Percentiles rank a stretch among this genome's conserved stretches.
Conservation (phyloP, 1,139 yeast species). For the Taphrina wiesneri region DNA sequence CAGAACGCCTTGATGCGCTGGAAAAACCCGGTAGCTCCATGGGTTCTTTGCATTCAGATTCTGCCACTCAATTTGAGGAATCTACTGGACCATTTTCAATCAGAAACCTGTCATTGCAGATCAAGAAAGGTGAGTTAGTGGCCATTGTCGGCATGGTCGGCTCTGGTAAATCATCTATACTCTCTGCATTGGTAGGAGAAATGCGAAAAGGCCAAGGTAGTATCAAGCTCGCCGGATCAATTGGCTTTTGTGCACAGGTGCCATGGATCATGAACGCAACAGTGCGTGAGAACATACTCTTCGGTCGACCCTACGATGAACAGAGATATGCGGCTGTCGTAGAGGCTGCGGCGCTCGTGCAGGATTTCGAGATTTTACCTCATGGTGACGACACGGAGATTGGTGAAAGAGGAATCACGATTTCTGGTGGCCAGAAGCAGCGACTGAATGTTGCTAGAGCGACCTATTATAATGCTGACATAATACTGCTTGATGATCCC, state of each 20-base stretch:
- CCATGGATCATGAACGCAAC: slow-evolving; percentile 91
- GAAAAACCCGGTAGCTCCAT: neutral
- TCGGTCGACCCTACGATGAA: slow-evolving; percentile 63
- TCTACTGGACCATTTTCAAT: slow-evolving; percentile 48
- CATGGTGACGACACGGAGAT: slow-evolving; percentile 86
- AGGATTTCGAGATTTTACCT: slow-evolving; percentile 69
- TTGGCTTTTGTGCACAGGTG: slow-evolving; percentile 52
- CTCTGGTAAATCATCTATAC: slow-evolving; percentile 66
- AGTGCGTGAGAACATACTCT: slow-evolving; percentile 69
- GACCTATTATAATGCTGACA: slow-evolving; percentile 68
- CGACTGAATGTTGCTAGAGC: slow-evolving; percentile 82
- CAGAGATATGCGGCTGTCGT: slow-evolving; percentile 59
- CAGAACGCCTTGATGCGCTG: neutral
- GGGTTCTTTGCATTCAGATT: neutral
- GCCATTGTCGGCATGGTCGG: slow-evolving; percentile 74
- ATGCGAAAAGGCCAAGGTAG: slow-evolving; percentile 58
- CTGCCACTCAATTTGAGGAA: neutral
- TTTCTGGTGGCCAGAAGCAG: slow-evolving; percentile 94
- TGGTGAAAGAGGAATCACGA: slow-evolving; percentile 88
- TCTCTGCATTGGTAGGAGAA: slow-evolving; percentile 62
- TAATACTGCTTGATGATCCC: slow-evolving; percentile 78
- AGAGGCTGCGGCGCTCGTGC: slow-evolving; percentile 63
- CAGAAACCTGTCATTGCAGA: slow-evolving; percentile 49
- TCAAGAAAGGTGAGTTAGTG: slow-evolving; percentile 61
- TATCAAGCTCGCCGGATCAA: slow-evolving; percentile 48